Evolutionary conservation across 2,329 filamentous ascomycete genomes (phyloP), one percentile per base, ranked within the genome.

Genomic region (Alternaria arborescens): DNA sequence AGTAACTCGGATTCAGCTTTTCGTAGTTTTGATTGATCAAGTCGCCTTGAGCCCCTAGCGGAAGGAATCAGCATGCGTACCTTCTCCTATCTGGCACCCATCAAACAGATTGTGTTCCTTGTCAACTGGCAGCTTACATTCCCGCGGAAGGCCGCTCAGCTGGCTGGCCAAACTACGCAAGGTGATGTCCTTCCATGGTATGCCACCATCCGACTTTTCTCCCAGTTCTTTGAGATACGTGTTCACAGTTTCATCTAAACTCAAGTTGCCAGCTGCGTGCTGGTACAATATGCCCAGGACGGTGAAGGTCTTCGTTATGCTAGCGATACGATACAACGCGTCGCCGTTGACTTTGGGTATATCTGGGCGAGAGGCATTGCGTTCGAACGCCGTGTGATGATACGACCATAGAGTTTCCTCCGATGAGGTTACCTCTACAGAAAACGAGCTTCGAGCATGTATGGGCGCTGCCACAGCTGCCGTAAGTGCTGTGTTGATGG

Each of bases 131-230:
- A 55, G 50, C 68, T 38, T 72, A 71, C 78, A 79, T 43, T 82
- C 79, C 36, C 80, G 71, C 12, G 80, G 79, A 32, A 82, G 75
- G 28, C 80, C 80, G 54, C 76, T 75, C 24, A 82, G 64, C 52
- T 82, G 81, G 62, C 79, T 80, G 1, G 80, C 79, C n/a, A 82
- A 65, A 44, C 68, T 76, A 8, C 80, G 73, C 53, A 82, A 64
- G 1, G 80, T 82, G 52, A 82, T 81, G 51, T 81, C 77, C 28
- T 80, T 77, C 78, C 79, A 82, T 4, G 73, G 72, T 36, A 78
- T 67, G 2, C 63, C 74, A 2, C 74, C 75, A 2, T 70, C 61
- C 40, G 76, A 71, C 26, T 70, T 59, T 5, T 68, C 71, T 20
- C 61, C 66, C 41, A 80, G 54, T 55, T 77, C 75, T 7, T 60